Base-by-base conservation (phyloP, 768 basidiomycete species). In the Sistotremastrum niveocremeum region DNA sequence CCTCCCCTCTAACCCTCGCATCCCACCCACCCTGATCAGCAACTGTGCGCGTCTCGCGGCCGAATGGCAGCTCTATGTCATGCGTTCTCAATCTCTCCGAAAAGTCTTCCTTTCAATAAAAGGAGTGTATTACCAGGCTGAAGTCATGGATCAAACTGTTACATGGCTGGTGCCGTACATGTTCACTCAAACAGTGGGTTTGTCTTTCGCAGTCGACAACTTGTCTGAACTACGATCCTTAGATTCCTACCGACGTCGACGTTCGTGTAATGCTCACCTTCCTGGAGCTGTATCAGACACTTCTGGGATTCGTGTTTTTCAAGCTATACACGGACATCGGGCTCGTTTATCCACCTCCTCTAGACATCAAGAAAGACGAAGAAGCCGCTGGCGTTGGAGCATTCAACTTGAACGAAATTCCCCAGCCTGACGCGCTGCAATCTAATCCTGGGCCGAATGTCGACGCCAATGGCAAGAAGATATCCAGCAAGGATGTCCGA, bases 201-300 rank as follows among this genome's bases (percentile, higher is more conserved):
- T 28, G 32, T 36, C 6, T 28, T 39, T 7, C 46, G 45, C 44
- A 45, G 39, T 46, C 39, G 2, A 35, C 37, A 46, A 11, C 35
- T n/a, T 29, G 12, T 41, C 12, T 36, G 34, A 51, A 49, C 46
- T 50, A 49, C 42, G 51, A 37, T 11, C 42, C 46, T 1, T 52
- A 97, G 90, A 80, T 97, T 50, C 95, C 95, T 5, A 62, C 79
- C 34, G 94, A 98, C 58, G 94, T 99, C 46, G 95, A 99, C 61
- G 82, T 95, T 58, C 84, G 95, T 38, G 95, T 99, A 42, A 91
- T 99, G 81, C 65, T 95, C 49, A 99, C 95, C 5, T 99, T 99
- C 70, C 67, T 99, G 56, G 95, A 99, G 62, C 76, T 99, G 7
- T 98, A 99, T 64, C 91, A 98, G 64, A 98, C 94, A 1, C 67